Evolutionary conservation across 768 basidiomycete species (phyloP).

Genomic region (Roridomyces roridus): DNA sequence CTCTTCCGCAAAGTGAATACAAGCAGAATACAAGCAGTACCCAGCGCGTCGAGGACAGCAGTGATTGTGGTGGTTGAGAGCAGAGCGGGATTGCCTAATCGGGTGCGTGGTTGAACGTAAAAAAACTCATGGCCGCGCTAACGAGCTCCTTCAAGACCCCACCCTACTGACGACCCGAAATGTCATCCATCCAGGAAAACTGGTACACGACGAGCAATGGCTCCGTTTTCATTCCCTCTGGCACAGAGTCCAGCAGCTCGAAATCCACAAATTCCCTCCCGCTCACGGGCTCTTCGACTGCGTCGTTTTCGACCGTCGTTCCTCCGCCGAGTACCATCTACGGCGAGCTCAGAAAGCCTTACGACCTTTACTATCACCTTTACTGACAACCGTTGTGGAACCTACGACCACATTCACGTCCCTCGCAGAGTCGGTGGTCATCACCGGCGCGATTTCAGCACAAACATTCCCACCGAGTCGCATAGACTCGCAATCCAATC

Average conservation of each 20-base stretch:
- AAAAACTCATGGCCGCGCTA: too few species aligned
- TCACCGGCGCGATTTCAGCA: slow-evolving; percentile 11
- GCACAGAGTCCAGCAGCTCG: slow-evolving; percentile 1
- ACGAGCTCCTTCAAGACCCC: too few species aligned
- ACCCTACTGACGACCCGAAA: not conserved
- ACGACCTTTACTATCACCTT: slow-evolving; percentile 22
- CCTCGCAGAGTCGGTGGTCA: slow-evolving; percentile 19
- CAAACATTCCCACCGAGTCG: slow-evolving; percentile 1
- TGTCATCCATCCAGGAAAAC: slow-evolving; percentile 7
- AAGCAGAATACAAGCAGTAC: too few species aligned
- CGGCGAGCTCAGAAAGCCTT: not conserved
- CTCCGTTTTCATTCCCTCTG: slow-evolving; percentile 21
- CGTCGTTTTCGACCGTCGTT: not conserved
- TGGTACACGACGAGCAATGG: slow-evolving; percentile 26
- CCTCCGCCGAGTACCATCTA: not conserved
- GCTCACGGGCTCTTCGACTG: slow-evolving; percentile 3
- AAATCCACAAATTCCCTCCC: not conserved
- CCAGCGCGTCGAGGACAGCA: too few species aligned
- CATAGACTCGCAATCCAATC: slow-evolving; percentile 26
- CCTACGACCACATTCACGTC: slow-evolving; percentile 21
- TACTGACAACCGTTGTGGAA: slow-evolving; percentile 12
- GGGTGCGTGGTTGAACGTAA: too few species aligned
- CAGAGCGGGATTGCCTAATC: too few species aligned
- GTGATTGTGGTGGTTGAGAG: too few species aligned
- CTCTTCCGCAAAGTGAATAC: too few species aligned